A percentile compares a stretch with the other conserved stretches of the same genome.
Evolutionary conservation across 108 stramenopile species (phyloP).

Genomic region (Heterococcus sp.): DNA sequence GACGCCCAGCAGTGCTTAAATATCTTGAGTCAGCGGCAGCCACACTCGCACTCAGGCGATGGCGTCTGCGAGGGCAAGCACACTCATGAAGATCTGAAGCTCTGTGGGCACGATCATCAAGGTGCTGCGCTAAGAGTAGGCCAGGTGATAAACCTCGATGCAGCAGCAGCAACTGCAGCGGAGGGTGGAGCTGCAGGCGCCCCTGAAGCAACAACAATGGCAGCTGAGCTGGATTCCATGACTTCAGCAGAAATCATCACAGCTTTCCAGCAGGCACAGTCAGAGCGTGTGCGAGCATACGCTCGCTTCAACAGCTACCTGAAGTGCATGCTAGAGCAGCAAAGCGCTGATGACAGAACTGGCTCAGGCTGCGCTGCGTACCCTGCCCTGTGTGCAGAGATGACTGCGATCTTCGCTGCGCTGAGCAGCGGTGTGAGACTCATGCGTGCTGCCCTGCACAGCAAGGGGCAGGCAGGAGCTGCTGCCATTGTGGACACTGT

Average conservation of each 20-base stretch:
- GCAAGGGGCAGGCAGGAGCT: not conserved
- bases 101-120: no score
- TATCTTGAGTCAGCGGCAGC: not conserved
- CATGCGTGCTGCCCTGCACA: not conserved
- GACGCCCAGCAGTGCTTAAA: not conserved
- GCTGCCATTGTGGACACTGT: not conserved
- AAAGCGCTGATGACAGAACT: not conserved
- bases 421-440: not conserved
- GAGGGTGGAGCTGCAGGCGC: not conserved
- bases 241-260: not conserved
- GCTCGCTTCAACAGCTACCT: not conserved
- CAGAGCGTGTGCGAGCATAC: not conserved
- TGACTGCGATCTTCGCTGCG: not conserved
- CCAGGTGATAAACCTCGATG: not conserved
- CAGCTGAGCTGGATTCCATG: not conserved
- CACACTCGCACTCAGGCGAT: not conserved
- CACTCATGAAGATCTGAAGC: not conserved
- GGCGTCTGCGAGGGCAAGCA: not conserved
- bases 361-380: not conserved
- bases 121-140: no score
- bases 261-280: not conserved
- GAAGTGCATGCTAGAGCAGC: not conserved
- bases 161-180: not conserved
- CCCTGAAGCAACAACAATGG: not conserved
- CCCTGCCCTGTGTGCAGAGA: not conserved